Conservation (phyloP, 768 basidiomycete genomes). For the Hirschioporus abietinus region DNA sequence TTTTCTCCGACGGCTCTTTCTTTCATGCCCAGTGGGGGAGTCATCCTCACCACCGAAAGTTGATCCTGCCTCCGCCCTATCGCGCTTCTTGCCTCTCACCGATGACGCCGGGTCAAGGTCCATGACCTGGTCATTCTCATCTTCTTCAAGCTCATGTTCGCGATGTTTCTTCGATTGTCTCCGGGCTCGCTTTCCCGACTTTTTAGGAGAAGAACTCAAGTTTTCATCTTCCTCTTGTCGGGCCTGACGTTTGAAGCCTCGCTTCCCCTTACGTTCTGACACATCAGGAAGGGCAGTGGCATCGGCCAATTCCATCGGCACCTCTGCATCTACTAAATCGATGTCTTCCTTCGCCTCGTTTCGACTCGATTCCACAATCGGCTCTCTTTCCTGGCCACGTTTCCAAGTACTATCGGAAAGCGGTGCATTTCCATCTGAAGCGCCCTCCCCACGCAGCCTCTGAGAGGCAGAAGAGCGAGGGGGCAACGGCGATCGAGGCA, state of each 20-base stretch:
- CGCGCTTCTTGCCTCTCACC: conserved; percentile 67
- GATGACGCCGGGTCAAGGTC: conserved; percentile 34
- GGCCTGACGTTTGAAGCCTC: conserved; percentile 47
- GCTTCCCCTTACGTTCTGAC: conserved; percentile 21
- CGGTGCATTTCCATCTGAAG: neutral
- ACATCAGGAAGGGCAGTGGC: conserved; percentile 5
- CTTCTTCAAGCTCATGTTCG: conserved; percentile 18
- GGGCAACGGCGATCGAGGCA: neutral
- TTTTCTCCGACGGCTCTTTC: conserved; percentile 38
- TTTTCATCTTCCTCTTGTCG: conserved; percentile 41
- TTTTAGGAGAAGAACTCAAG: conserved; percentile 30
- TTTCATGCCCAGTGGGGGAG: conserved; percentile 22
- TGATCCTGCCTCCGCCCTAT: conserved; percentile 67
- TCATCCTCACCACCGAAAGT: conserved; percentile 63
- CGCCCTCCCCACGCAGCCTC: neutral
- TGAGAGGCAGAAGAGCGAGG: neutral
- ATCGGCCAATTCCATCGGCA: neutral
- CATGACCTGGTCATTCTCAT: conserved; percentile 34
- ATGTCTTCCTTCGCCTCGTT: conserved; percentile 34
- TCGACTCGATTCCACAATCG: neutral
- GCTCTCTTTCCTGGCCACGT: neutral
- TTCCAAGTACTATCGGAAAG: neutral
- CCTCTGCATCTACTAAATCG: conserved; percentile 34
- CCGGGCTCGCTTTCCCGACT: conserved; percentile 50
- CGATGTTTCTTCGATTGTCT: conserved; percentile 43